Evolutionary conservation across 208 protist species (phyloP), one percentile per base, ranked within the genome.

Genomic region (Wallacemonas sp.): DNA sequence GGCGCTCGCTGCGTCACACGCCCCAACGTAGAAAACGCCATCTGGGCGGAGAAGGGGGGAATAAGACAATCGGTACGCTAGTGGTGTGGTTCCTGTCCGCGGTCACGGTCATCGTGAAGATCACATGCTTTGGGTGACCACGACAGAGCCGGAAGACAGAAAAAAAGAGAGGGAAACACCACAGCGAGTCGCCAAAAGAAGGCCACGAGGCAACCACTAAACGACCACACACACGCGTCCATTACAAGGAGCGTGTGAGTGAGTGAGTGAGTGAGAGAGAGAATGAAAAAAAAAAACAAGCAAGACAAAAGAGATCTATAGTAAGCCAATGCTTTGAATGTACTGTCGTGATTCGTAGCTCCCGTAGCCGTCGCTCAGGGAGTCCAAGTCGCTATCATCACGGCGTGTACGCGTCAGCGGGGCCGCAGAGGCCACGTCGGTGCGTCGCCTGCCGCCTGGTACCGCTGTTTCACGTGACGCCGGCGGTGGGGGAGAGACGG

Each of bases 341-440:
- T 95, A 95, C 62, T 92, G 76, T 29, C 79, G 75, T 1, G 85
- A 88, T 57, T 95, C 90, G 41, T 95, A 93, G 66, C 90, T 95
- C 24, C 85, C 85, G 62, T 91, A 92, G 17, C 85, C 90, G 36
- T 95, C 90, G 55, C 87, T 95, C 19, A 91, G 77, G 17, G 81
- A 91, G 69, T 95, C 89, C 32, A 85, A 76, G 15, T 83, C 79
- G 8, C 50, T 30, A 36, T 53, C 62, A 34, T 36, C 19, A 44
- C 30, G 45, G 10, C n/a, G 33, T 12, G 27, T 64, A 57, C 6
- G 3, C 15, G 12, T 26, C 39, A 41, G 22, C 34, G 45, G 63
- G 38, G 41, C 48, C 24, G 22, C 33, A 42, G 27, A 46, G 53
- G n/a, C 62, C 54, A 42, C 36, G 53, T 9, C 2, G 15, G 32